Base-by-base conservation (phyloP, 192 early-diverging fungal genomes). In the Linnemannia schmuckeri region DNA sequence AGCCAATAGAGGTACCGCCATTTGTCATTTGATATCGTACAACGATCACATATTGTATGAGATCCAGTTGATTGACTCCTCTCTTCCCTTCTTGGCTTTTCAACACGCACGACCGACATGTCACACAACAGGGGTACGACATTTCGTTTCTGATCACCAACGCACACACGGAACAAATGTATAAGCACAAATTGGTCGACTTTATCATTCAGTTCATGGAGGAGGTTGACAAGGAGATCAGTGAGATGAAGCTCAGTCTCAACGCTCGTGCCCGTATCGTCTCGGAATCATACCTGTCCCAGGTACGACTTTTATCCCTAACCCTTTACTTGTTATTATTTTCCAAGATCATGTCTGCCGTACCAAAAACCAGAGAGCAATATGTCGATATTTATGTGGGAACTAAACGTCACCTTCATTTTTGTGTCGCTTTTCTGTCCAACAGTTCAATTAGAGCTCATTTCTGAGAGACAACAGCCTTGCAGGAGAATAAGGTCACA, bases 131-230 rank as follows among this genome's bases (percentile, higher is more conserved):
- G 96, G 97, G 98, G 33, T 99, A 98, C 89, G 97, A 98, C 82
- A 99, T 99, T 83, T 95, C 93, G 68, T 99, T 99, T 91, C 85
- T 99, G 79, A 95, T 99, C 70, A 99, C 98, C 74, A 98, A 99
- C 92, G 92, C 95, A 91, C 98, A 99, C 81, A 97, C 97, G 6
- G 98, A 99, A 89, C 96, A 96, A 88, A 98, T 99, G 98, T 97
- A 94, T 89, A 98, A 98, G 93, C 97, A 99, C 93, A 99, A 99
- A 89, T 90, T 99, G 82, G 98, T 99, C 17, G 98, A 99, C 90
- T 99, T 99, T 89, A 97, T 98, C 82, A 95, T 99, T 73, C 96
- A 98, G 91, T 99, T 99, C 85, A 99, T 99, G 98, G 98, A 99
- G 88, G 98, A 98, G 79, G 98, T 99, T 27, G 98, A 99, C 90